A percentile compares a stretch with the other conserved stretches of the same genome.
phyloP scores from a whole-genome alignment of 176 grass and related monocot genomes.

The Zea mays region Zm-B73-REFERENCE-NAM-5.0 NC_050103.1:59888001-59888500 shows the following conservation, averaged over 20 bases:
- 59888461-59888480: too few relatives aligned
- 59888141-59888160: background rate
- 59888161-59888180: background rate
- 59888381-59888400: too few relatives aligned
- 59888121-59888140: background rate
- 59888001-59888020: conserved; percentile 5
- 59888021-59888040: background rate
- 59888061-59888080: too few relatives aligned
- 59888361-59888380: too few relatives aligned
- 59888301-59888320: conserved; percentile 17
- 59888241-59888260: background rate
- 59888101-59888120: background rate
- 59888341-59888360: background rate
- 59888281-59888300: background rate
- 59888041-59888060: background rate
- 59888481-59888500: too few relatives aligned
- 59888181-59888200: background rate
- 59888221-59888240: too few relatives aligned
- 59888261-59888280: background rate
- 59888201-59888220: background rate
- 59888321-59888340: background rate
- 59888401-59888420: too few relatives aligned
- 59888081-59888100: too few relatives aligned
- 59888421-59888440: too few relatives aligned
- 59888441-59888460: too few relatives aligned